Conservation (phyloP, 2,329 filamentous ascomycete genomes). For the Diaporthe vexans region DNA sequence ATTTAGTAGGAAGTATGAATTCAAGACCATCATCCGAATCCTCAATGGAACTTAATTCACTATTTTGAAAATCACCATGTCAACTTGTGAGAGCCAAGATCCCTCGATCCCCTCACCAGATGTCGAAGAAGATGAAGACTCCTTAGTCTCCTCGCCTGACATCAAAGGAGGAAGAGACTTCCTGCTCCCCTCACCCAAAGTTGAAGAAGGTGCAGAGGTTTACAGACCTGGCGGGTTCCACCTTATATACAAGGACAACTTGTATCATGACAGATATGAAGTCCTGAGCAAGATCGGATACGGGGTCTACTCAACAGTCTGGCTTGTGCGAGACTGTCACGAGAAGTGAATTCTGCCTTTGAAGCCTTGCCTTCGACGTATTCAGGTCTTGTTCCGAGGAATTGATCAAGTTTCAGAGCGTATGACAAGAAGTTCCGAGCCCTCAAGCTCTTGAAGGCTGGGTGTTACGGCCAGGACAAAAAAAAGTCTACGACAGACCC, state of each 20-base stretch:
- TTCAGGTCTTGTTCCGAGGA: background rate
- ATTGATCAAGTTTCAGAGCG: background rate
- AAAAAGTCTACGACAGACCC: too few relatives aligned
- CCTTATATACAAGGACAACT: background rate
- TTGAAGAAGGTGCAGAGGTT: background rate
- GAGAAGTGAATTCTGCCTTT: background rate
- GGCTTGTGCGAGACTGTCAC: background rate
- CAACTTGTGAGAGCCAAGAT: background rate
- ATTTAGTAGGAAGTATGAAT: background rate
- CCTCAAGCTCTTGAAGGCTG: conserved; percentile 3
- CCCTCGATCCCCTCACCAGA: too few relatives aligned
- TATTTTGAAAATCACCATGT: background rate
- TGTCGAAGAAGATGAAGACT: too few relatives aligned
- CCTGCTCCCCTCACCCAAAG: background rate
- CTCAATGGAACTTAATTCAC: background rate
- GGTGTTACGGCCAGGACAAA: background rate
- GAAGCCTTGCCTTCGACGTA: background rate
- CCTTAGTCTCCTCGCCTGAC: too few relatives aligned
- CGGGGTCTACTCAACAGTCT: background rate
- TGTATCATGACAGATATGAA: background rate
- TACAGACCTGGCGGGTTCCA: background rate
- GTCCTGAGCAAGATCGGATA: background rate
- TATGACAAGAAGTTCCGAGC: background rate
- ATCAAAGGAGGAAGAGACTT: too few relatives aligned
- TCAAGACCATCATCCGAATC: background rate